Percentiles rank a stretch among this genome's conserved stretches.
These are phyloP conservation scores for Russula olivacea DNA, from an alignment of 768 basidiomycete genomes.

Conservation along the genomic window DNA sequence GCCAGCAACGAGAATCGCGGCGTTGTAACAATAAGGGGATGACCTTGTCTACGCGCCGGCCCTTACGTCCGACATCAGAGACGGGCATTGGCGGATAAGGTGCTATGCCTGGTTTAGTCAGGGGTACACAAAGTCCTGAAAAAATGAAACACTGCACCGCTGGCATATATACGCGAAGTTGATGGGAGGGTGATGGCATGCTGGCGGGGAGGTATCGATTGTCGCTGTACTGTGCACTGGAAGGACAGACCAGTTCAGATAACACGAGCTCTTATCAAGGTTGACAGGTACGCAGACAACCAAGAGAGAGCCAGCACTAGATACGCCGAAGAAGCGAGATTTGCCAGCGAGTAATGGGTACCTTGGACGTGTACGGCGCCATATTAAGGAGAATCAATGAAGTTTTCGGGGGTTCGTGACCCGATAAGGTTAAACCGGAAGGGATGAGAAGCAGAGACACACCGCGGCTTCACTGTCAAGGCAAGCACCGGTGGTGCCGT, in stretches of 20 bases:
- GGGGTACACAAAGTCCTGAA: neutral
- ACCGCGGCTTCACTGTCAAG: neutral
- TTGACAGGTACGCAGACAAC: conserved; percentile 1
- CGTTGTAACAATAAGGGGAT: neutral
- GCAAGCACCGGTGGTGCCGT: neutral
- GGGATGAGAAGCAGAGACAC: neutral
- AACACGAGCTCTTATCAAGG: conserved; percentile 9
- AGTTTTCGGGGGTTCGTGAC: conserved; percentile 11
- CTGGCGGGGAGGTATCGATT: neutral
- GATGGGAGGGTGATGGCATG: neutral
- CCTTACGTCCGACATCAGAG: neutral
- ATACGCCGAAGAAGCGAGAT: conserved; percentile 6
- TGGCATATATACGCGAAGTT: conserved; percentile 8
- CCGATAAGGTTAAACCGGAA: conserved; percentile 18
- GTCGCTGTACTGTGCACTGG: neutral
- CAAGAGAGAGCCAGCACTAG: neutral
- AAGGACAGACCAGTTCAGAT: neutral
- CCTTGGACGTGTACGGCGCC: neutral
- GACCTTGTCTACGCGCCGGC: neutral
- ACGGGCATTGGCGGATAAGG: conserved; percentile 11
- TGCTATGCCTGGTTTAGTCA: neutral
- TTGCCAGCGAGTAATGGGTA: conserved; percentile 13
- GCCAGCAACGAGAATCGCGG: neutral
- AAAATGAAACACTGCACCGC: neutral
- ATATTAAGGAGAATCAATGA: conserved; percentile 4